A percentile compares a stretch with the other conserved stretches of the same genome.
Conservation (phyloP, 2,329 filamentous ascomycete genomes). For the Calcarisporium arbuscula region DNA sequence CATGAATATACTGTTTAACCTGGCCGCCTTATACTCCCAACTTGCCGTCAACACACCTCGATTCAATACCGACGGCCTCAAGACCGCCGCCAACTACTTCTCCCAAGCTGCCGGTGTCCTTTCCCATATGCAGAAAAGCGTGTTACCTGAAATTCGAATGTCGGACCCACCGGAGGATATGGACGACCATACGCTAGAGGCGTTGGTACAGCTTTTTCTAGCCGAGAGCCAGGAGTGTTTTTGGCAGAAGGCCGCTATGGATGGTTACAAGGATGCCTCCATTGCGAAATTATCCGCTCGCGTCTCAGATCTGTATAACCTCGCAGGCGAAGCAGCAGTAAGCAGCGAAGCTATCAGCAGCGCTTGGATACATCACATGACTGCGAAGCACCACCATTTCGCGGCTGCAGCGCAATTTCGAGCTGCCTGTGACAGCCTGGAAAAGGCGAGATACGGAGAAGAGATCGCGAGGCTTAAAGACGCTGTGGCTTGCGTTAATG, state of each 20-base stretch:
- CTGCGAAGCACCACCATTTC: slow-evolving; percentile 95
- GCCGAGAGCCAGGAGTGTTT: slow-evolving; percentile 96
- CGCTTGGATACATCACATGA: slow-evolving; percentile 97
- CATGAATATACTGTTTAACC: slow-evolving; percentile 87
- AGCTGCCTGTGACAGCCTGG: slow-evolving; percentile 82
- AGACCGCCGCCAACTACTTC: slow-evolving; percentile 83
- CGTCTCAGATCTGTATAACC: slow-evolving; percentile 84
- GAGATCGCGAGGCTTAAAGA: slow-evolving; percentile 84
- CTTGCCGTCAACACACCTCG: slow-evolving; percentile 77
- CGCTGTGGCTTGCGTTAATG: slow-evolving; percentile 73
- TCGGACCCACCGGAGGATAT: slow-evolving; percentile 88
- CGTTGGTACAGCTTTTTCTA: slow-evolving; percentile 74
- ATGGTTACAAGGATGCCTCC: slow-evolving; percentile 83
- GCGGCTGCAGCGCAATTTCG: slow-evolving; percentile 91
- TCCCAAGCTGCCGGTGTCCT: slow-evolving; percentile 82
- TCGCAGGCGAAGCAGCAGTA: slow-evolving; percentile 77
- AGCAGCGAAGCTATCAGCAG: slow-evolving; percentile 86
- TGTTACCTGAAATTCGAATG: slow-evolving; percentile 77
- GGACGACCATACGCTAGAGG: slow-evolving; percentile 81
- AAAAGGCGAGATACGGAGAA: slow-evolving; percentile 92
- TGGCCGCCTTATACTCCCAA: slow-evolving; percentile 89
- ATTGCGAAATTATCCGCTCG: slow-evolving; percentile 86
- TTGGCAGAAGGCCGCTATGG: slow-evolving; percentile 95
- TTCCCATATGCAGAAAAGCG: slow-evolving; percentile 64
- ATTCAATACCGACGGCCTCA: slow-evolving; percentile 73